Percentiles rank a stretch among this genome's conserved stretches.
Evolutionary conservation across 2,329 filamentous ascomycete species (phyloP).

Genomic region (Diaporthe capsici): DNA sequence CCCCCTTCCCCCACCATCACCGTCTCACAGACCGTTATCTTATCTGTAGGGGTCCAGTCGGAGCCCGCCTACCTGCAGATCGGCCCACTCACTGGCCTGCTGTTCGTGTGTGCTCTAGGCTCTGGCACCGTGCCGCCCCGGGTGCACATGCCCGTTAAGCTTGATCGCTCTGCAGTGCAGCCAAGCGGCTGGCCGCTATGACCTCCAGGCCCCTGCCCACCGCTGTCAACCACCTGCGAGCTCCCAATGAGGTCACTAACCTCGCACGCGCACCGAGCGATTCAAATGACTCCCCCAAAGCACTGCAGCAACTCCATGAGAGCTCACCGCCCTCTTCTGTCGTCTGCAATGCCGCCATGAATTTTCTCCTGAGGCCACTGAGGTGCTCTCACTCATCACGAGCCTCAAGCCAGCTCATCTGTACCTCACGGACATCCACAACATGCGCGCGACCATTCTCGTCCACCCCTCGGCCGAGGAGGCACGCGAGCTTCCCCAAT

Average conservation of each 20-base stretch:
- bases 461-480: conserved; percentile 1
- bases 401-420: conserved; percentile 34
- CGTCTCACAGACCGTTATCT: conserved; percentile 27
- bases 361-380: conserved; percentile 54
- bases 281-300: background rate
- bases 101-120: background rate
- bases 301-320: conserved; percentile 2
- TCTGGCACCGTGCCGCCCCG: background rate
- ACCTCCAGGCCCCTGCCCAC: conserved; percentile 4
- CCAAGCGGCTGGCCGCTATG: conserved; percentile 8
- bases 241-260: conserved; percentile 33
- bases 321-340: conserved; percentile 15
- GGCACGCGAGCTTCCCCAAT: conserved; percentile 56
- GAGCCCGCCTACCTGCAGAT: conserved; percentile 15
- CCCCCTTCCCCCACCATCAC: background rate
- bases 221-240: conserved; percentile 17
- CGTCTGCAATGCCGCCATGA: conserved; percentile 62
- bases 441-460: conserved; percentile 38
- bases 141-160: background rate
- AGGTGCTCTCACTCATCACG: conserved; percentile 50
- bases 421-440: conserved; percentile 13
- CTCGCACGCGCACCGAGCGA: conserved; percentile 9
- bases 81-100: background rate
- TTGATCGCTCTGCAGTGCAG: conserved; percentile 7
- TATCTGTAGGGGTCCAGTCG: conserved; percentile 30